Percentiles rank a stretch among this genome's conserved stretches.
phyloP scores from a whole-genome alignment of 2,329 filamentous ascomycete species.

The Scedosporium dehoogii region DNA sequence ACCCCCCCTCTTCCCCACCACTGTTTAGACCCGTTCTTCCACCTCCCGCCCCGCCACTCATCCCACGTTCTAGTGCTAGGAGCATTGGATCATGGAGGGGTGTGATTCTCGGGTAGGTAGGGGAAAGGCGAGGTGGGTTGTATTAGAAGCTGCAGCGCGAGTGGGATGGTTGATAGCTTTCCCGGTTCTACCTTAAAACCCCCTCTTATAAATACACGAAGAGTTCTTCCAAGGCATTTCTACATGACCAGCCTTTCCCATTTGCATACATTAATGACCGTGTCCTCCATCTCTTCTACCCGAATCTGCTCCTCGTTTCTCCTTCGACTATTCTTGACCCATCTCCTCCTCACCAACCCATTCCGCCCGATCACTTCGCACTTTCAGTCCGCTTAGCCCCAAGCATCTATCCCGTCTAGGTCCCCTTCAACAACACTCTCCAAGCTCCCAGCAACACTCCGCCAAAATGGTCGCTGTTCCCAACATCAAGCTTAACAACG shows the following conservation, averaged over 20 bases:
- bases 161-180: constrained; percentile 1
- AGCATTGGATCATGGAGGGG: background rate
- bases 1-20: background rate
- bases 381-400: background rate
- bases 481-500: constrained; percentile 51
- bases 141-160: background rate
- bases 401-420: background rate
- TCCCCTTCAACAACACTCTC: background rate
- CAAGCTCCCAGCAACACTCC: background rate
- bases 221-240: background rate
- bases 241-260: background rate
- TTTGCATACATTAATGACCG: background rate
- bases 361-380: background rate
- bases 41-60: background rate
- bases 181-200: constrained; percentile 2
- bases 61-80: background rate
- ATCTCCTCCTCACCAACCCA: background rate
- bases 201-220: background rate
- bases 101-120: constrained; percentile 1
- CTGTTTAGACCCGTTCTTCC: background rate
- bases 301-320: background rate
- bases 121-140: background rate
- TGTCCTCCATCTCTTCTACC: background rate
- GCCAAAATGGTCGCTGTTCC: constrained; percentile 9
- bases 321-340: background rate